phyloP scores from a whole-genome alignment of 2,329 filamentous ascomycete species.

The Neofusicoccum cordaticola region DNA sequence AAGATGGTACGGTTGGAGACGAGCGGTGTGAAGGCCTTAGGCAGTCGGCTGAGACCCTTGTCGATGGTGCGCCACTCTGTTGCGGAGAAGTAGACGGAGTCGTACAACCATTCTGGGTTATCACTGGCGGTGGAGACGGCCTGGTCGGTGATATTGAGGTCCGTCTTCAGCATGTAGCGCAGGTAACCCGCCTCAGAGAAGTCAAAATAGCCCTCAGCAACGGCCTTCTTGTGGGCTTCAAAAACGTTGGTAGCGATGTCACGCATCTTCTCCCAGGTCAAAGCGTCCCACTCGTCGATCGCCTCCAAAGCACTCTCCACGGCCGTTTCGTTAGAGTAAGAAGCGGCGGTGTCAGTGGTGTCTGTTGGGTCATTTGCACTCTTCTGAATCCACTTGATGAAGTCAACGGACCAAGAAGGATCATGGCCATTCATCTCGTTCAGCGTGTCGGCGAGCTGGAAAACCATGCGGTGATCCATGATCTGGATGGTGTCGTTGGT shows the following conservation, averaged over 20 bases:
- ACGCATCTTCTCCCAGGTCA: slow-evolving; percentile 29
- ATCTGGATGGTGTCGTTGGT: slow-evolving; percentile 59
- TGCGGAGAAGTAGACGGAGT: slow-evolving; percentile 59
- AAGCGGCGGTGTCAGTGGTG: slow-evolving; percentile 33
- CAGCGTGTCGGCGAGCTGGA: slow-evolving; percentile 59
- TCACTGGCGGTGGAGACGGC: slow-evolving; percentile 44
- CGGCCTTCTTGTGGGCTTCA: slow-evolving; percentile 52
- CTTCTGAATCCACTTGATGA: slow-evolving; percentile 62
- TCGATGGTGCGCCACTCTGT: slow-evolving; percentile 65
- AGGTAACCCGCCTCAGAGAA: slow-evolving; percentile 66
- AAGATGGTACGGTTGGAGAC: slow-evolving; percentile 58
- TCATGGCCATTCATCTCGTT: slow-evolving; percentile 59
- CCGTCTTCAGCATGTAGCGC: slow-evolving; percentile 55
- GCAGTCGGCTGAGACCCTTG: slow-evolving; percentile 58
- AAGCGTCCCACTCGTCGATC: slow-evolving; percentile 36
- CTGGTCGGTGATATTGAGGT: slow-evolving; percentile 56
- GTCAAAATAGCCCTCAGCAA: slow-evolving; percentile 57
- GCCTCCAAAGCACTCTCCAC: slow-evolving; percentile 40
- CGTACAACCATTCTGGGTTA: slow-evolving; percentile 54
- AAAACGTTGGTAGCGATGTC: slow-evolving; percentile 46
- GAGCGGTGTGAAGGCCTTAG: slow-evolving; percentile 60
- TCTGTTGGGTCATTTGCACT: slow-evolving; percentile 53
- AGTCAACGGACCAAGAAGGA: slow-evolving; percentile 51
- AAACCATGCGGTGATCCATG: slow-evolving; percentile 63
- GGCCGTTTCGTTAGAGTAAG: slow-evolving; percentile 34